Evolutionary conservation across 148 eudicot species (phyloP).

Genomic region (Pharnaceum exiguum): DNA sequence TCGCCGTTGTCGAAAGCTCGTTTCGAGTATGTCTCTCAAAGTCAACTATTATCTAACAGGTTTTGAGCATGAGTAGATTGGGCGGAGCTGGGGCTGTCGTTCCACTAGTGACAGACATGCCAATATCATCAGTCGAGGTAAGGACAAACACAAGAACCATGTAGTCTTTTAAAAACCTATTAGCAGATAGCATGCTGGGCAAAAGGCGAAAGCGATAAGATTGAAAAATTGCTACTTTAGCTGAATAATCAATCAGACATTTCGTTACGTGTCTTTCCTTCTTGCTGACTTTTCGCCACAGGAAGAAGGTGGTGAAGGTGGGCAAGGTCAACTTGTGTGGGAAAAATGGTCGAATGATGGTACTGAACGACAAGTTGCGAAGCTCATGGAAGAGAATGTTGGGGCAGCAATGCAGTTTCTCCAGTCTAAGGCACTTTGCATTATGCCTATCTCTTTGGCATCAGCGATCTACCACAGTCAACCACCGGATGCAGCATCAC

Average conservation of each 20-base stretch:
- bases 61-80: constrained; percentile 76
- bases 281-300: constrained; percentile 13
- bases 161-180: neutral
- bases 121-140: constrained; percentile 65
- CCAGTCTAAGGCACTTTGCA: constrained; percentile 96
- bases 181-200: neutral
- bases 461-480: constrained; percentile 90
- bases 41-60: constrained; percentile 30
- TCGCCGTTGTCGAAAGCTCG: neutral
- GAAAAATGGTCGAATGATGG: constrained; percentile 99
- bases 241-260: neutral
- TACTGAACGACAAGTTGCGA: constrained; percentile 93
- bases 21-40: constrained; percentile 2
- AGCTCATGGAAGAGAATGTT: constrained; percentile 94
- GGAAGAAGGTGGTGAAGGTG: constrained; percentile 78
- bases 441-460: constrained; percentile 94
- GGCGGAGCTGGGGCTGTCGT: constrained; percentile 80
- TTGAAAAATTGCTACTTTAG: neutral
- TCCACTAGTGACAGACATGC: constrained; percentile 63
- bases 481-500: constrained; percentile 52
- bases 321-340: constrained; percentile 78
- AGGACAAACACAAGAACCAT: neutral
- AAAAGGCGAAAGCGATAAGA: neutral
- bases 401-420: constrained; percentile 98
- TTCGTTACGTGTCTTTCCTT: constrained; percentile 3